phyloP scores from a whole-genome alignment of 495 filamentous ascomycete species.

The Tirmania nivea region DNA sequence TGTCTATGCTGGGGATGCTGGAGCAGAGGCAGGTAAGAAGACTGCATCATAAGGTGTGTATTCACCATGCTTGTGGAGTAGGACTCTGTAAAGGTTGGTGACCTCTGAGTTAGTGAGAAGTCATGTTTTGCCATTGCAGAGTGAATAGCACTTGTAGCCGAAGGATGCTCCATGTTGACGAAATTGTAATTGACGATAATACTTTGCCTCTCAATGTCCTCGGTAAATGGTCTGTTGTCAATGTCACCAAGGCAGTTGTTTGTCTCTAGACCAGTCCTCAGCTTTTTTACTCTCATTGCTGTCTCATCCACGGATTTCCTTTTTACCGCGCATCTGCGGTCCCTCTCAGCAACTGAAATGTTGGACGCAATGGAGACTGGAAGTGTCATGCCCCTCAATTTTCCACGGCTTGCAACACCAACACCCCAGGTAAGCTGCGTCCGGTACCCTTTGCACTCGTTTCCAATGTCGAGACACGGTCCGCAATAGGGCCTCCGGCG shows the following conservation, averaged over 20 bases:
- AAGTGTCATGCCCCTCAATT: slow-evolving; percentile 69
- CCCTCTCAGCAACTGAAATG: slow-evolving; percentile 32
- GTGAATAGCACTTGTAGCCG: slow-evolving; percentile 2
- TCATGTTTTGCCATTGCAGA: background rate
- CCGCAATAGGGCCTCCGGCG: slow-evolving; percentile 85
- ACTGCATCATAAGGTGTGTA: slow-evolving; percentile 9
- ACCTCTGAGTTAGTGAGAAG: background rate
- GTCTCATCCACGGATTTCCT: slow-evolving; percentile 15
- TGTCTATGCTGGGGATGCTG: slow-evolving; percentile 3
- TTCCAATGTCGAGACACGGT: slow-evolving; percentile 74
- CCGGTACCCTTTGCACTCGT: slow-evolving; percentile 92
- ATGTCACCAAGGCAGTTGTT: background rate
- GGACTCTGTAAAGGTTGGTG: slow-evolving; percentile 1
- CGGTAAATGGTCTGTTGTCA: slow-evolving; percentile 1
- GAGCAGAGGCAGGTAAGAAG: slow-evolving; percentile 2
- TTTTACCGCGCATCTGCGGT: slow-evolving; percentile 23
- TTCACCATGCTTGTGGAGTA: background rate
- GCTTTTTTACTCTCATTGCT: slow-evolving; percentile 1
- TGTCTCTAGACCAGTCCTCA: background rate
- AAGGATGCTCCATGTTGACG: slow-evolving; percentile 28
- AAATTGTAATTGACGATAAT: slow-evolving; percentile 28
- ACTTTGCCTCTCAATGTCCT: slow-evolving; percentile 13
- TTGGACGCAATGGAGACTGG: slow-evolving; percentile 43
- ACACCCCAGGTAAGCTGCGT: slow-evolving; percentile 96
- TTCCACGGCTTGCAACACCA: slow-evolving; percentile 87